These are phyloP conservation scores for Aspergillus pseudoviridinutans DNA, from an alignment of 2,329 filamentous ascomycete genomes.

Conservation along the genomic window DNA sequence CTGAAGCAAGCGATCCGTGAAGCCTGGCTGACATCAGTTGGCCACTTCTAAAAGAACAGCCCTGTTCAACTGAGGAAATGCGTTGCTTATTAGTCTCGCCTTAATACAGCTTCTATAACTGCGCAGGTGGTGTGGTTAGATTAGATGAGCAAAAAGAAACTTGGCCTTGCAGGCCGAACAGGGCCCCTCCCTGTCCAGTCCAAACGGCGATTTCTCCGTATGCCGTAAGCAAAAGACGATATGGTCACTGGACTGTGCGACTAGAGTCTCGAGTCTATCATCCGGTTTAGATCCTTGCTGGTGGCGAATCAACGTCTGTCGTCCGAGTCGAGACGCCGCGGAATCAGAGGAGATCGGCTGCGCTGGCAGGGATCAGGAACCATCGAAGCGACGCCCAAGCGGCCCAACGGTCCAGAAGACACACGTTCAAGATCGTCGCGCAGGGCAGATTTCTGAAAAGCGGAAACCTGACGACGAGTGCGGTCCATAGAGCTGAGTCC, in stretches of 20 bases:
- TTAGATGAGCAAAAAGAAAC: constrained; percentile 1
- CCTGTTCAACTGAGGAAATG: neutral
- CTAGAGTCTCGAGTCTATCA: constrained; percentile 13
- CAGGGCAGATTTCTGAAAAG: neutral
- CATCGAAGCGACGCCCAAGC: neutral
- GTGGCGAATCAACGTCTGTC: constrained; percentile 9
- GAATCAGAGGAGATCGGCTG: constrained; percentile 6
- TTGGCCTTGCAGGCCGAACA: constrained; percentile 8
- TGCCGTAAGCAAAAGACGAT: constrained; percentile 8
- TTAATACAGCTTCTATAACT: neutral
- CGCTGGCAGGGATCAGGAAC: constrained; percentile 1
- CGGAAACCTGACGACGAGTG: neutral
- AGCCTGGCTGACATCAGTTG: neutral
- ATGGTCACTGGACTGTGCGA: constrained; percentile 12
- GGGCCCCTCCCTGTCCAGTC: constrained; percentile 16
- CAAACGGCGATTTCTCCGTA: constrained; percentile 8
- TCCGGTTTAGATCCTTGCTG: constrained; percentile 5
- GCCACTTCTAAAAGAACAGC: neutral
- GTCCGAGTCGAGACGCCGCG: neutral
- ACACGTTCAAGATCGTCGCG: neutral
- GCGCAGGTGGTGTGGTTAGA: neutral
- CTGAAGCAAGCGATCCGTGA: neutral
- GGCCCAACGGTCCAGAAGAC: neutral
- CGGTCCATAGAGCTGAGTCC: constrained; percentile 11
- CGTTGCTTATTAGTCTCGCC: neutral